Base-by-base conservation (phyloP, 441 rosid species). In the Croton setiger region DNA sequence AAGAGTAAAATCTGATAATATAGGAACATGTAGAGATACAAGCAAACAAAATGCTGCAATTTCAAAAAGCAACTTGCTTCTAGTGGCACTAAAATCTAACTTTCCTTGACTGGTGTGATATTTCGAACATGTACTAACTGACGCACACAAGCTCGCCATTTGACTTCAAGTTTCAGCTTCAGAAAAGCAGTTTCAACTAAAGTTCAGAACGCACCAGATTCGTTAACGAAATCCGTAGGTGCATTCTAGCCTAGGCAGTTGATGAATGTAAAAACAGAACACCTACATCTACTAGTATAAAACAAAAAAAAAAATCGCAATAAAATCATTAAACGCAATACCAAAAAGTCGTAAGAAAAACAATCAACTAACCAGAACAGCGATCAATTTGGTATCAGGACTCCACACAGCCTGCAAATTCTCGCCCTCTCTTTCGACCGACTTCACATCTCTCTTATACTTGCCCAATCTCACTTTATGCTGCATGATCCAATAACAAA, bases 381-480 rank as follows among this genome's bases (percentile, higher is more conserved):
- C 95, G 35, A 95, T 80, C 84, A 95, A 76, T 80, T 92, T 92
- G 62, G 86, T 59, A 68, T 95, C 98, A 3, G 92, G 93, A 60
- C 98, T 95, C 99, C 98, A 92, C 73, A 86, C 96, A 67, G 95
- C 98, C 66, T 78, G 92, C 71, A 85, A 69, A 83, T 90, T 88
- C 86, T 90, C 96, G 0, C 99, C 99, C 74, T 95, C 95, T 73
- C 73, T 85, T 70, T 80, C 85, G 76, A 92, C 66, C 9, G 97
- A 92, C 80, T 78, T 84, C 70, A 79, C 86, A 74, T 89, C 89
- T 74, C 99, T 87, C 85, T 83, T 85, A 73, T 83, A 92, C 83
- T 87, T 95, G 31, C 95, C 98, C 76, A 95, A 68, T 75, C 96
- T 88, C 87, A 95, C 95, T 75, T 86, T 92, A 73, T 87, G 95